Evolutionary conservation across 768 basidiomycete species (phyloP), one percentile per base, ranked within the genome.

Genomic region (Mycena haematopus): DNA sequence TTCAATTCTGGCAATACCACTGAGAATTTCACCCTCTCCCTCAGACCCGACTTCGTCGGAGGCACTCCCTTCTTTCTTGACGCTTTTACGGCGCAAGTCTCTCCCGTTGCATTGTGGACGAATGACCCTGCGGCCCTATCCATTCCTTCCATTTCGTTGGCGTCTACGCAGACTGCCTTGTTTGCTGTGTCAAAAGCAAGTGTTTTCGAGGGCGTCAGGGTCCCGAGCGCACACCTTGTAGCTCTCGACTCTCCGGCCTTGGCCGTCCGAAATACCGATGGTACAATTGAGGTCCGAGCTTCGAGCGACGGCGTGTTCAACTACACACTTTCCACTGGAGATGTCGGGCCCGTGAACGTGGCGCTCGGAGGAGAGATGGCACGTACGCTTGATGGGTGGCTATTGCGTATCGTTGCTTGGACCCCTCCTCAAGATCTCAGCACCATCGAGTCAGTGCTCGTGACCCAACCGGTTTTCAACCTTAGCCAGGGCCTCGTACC

Each of bases 11-110:
- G 52, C 19, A 57, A 58, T 24, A 29, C 29, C n/a, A 49, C 58
- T 25, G 52, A 60, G 14, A 63, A 63, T 53, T 63, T 63, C 36
- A 60, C 66, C 5, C 58, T 67, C 17, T 31, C 55, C 3, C 58
- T 67, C 14, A 56, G 59, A 45, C 55, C 62, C 29, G 66, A 63
- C 13, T 53, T 63, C 17, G 19, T 31, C 29, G 29, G 25, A 6
- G 66, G 66, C 21, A 60, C 62, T 46, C 66, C 66, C 27, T 67
- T 67, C 45, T 57, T 55, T 42, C 63, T 67, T 24, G 58, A 67
- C 56, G 56, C 66, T 14, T 67, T 62, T 54, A 67, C 50, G 5
- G 66, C 45, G 22, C 35, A 56, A 7, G 62, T 63, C 22, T 56
- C 27, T 6, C 62, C 66, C 1, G 62, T 67, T 1, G 62, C 50